Percentiles rank a stretch among this genome's conserved stretches.
Evolutionary conservation across 2,329 filamentous ascomycete genomes (phyloP).

Genomic region (Aspergillus clavatus): DNA sequence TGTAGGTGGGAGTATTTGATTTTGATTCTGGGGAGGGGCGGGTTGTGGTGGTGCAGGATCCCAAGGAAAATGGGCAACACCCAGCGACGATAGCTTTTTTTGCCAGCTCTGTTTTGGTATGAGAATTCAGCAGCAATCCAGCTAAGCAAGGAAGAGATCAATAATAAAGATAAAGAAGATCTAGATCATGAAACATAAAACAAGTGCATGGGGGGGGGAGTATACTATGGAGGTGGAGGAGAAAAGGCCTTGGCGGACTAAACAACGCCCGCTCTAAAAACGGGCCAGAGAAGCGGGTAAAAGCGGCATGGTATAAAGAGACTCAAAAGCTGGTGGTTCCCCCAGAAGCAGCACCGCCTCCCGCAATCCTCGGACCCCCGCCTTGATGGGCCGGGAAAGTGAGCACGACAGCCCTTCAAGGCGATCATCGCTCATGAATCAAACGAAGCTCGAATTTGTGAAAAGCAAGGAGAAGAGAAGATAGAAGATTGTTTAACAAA

Average conservation of each 20-base stretch:
- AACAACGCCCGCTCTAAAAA: background rate
- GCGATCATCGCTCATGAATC: no score
- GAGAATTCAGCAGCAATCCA: background rate
- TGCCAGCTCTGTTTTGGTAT: conserved; percentile 72
- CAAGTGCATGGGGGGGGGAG: no score
- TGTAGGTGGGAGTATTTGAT: conserved; percentile 36
- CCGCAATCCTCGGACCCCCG: conserved; percentile 31
- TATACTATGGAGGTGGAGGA: no score
- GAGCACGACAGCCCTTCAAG: conserved; percentile 17
- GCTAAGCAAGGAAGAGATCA: conserved; percentile 2
- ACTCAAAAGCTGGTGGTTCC: conserved; percentile 37
- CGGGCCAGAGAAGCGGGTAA: conserved; percentile 23
- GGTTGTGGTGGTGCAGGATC: conserved; percentile 72
- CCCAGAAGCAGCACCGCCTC: conserved; percentile 33
- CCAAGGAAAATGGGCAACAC: conserved; percentile 89
- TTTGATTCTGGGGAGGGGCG: conserved; percentile 39
- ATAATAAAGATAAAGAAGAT: background rate
- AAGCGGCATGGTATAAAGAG: conserved; percentile 37
- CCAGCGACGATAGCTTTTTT: conserved; percentile 76
- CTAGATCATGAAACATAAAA: conserved; percentile 10
- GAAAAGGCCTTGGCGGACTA: conserved; percentile 19
- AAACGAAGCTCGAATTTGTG: no score
- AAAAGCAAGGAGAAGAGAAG: no score
- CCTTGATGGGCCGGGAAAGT: conserved; percentile 21
- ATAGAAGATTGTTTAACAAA: no score